Evolutionary conservation across 2,329 filamentous ascomycete species (phyloP).

Genomic region (Colletotrichum chrysophilum): DNA sequence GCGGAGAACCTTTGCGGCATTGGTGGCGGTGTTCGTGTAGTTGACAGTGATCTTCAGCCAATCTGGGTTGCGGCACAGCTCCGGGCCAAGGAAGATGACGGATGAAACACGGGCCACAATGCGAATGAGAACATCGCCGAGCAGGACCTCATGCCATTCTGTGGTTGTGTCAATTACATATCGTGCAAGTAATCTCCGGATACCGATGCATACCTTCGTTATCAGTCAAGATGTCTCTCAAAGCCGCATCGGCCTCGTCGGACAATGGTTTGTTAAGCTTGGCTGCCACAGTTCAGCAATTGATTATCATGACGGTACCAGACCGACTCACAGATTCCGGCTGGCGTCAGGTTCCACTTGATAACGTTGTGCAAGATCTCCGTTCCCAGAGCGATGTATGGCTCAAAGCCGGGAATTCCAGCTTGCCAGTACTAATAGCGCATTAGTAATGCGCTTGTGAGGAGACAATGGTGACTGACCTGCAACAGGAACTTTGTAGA

Average conservation of each 20-base stretch:
- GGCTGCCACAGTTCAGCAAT: neutral
- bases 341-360: conserved; percentile 5
- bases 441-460: neutral
- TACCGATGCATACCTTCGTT: neutral
- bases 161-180: neutral
- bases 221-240: neutral
- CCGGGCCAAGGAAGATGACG: conserved; percentile 24
- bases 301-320: neutral
- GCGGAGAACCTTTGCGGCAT: conserved; percentile 9
- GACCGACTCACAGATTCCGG: neutral
- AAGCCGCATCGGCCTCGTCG: neutral
- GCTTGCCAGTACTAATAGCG: conserved; percentile 2
- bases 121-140: neutral
- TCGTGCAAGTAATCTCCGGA: neutral
- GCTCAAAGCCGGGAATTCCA: conserved; percentile 3
- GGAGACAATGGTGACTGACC: neutral
- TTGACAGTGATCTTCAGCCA: conserved; percentile 23
- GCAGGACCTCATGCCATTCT: conserved; percentile 22
- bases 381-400: neutral
- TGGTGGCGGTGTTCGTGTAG: conserved; percentile 4
- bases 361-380: conserved; percentile 14
- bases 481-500: conserved; percentile 1
- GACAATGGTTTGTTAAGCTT: neutral
- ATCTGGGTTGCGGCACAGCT: conserved; percentile 23
- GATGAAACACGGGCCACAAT: conserved; percentile 26